Evolutionary conservation across 2,329 filamentous ascomycete genomes (phyloP), one percentile per base, ranked within the genome.

Genomic region (Aspergillus novoparasiticus): DNA sequence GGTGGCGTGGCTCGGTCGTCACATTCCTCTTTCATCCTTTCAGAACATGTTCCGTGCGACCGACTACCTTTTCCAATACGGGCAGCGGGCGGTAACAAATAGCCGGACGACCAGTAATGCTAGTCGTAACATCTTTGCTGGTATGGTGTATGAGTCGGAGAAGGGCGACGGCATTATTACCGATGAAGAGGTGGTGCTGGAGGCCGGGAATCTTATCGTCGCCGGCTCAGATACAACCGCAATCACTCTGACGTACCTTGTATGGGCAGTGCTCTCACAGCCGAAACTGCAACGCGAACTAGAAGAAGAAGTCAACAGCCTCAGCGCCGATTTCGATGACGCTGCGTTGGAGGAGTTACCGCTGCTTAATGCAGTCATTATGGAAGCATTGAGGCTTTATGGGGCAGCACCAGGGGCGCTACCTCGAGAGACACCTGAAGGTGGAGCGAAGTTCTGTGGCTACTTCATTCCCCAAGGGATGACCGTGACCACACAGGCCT

Each of bases 301-400:
- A 0, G 74, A 80, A 1, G 64, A 71, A 0, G 84, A 88, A 67
- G 76, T 88, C 0, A 71, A 77, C 0, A 73, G 72, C 59, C 67
- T 60, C 50, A 72, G 11, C n/a, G 10, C 54, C 45, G 21, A 69
- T 76, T 59, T 81, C 81, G 0, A 73, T 75, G 60, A 72, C 77
- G 14, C 84, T 78, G 68, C 74, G 72, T 69, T 89, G 0, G 84
- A 87, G 65, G 69, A 69, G 2, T 77, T 88, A 0, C 84, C 84
- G 1, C 67, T 86, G 2, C 79, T 89, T 0, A 80, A 89, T 61
- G 84, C 86, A 21, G 76, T 87, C 2, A 66, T 89, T n/a, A 82
- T 80, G 71, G 87, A 89, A 69, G 85, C 86, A 0, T 78, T 89
- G 28, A 82, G 87, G 2, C 77, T 87, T 1, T 82, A 87, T 59